Base-by-base conservation (phyloP, 1,139 yeast genomes). In the Kluyveromyces sp. region DNA sequence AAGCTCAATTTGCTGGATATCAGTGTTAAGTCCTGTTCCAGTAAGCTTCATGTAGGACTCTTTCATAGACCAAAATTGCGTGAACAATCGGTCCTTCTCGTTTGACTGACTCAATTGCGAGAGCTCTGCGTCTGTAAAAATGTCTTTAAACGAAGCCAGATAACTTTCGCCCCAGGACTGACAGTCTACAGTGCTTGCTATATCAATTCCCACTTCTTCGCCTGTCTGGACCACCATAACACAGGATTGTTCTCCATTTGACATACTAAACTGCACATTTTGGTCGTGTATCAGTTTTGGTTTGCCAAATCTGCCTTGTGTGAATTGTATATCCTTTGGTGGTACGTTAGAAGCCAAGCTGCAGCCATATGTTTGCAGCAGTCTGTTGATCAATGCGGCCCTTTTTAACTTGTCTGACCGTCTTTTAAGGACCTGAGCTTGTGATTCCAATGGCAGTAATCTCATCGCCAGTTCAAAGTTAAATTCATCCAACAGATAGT, bases 51-150 rank as follows among this genome's bases (percentile, higher is more conserved):
- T 73, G 51, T 77, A 81, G 29, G 84, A 75, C 56, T 83, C 94
- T 55, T 83, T 83, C 44, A 83, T 58, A 0, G 92, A 81, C 94
- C 92, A 83, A 29, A 74, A 67, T 41, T 75, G 77, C 28, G 80
- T 75, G 56, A 73, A 78, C 2, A 56, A 50, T 19, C 36, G 46
- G 32, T 50, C 49, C 32, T 56, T 54, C 12, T 36, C 33, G n/a
- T 33, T 19, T 17, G 36, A 28, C 12, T 49, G 29, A 6, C 19
- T 44, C 19, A 80, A 49, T 16, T 63, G 55, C 1, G 43, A 45
- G 8, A 57, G 54, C 55, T 82, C 89, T 0, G 41, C 35, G 0
- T 49, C 49, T 28, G 72, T 66, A 49, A 82, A 80, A 2, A 81
- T 73, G 9, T 70, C 78, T 20, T 55, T 53, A 50, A 78, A 80